Conservation (phyloP, 208 protist genomes). For the Trypanosoma brucei region DNA sequence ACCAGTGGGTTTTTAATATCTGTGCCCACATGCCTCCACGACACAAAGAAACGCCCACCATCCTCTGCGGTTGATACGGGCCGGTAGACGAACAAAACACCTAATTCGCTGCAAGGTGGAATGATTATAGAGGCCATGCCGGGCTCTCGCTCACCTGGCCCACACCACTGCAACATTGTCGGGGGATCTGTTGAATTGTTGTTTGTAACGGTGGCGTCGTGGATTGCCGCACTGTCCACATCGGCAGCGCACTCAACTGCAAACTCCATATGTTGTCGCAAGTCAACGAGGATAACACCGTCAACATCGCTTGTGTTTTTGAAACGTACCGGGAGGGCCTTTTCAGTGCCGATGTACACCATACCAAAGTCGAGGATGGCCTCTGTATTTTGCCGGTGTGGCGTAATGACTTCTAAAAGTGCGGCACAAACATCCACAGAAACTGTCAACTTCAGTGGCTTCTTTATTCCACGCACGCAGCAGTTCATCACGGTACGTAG, state of each 20-base stretch:
- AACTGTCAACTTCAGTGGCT: slow-evolving; percentile 60
- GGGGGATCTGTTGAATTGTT: slow-evolving; percentile 3
- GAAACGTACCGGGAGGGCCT: slow-evolving; percentile 47
- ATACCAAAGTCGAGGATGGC: slow-evolving; percentile 82
- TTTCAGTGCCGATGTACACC: slow-evolving; percentile 73
- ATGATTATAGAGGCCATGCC: slow-evolving; percentile 31
- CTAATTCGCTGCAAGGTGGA: slow-evolving; percentile 20
- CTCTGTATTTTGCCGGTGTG: slow-evolving; percentile 52
- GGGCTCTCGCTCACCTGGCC: slow-evolving; percentile 15
- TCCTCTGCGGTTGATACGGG: slow-evolving; percentile 7
- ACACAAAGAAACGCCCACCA: slow-evolving; percentile 38
- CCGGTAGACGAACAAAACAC: slow-evolving; percentile 30
- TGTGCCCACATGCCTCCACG: slow-evolving; percentile 68
- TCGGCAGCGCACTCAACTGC: slow-evolving; percentile 17
- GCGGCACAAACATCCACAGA: slow-evolving; percentile 67
- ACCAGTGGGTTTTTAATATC: slow-evolving; percentile 62
- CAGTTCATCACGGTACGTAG: slow-evolving; percentile 44
- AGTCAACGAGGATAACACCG: slow-evolving; percentile 75
- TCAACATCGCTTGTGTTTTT: slow-evolving; percentile 78
- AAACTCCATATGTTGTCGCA: slow-evolving; percentile 39
- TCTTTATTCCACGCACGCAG: slow-evolving; percentile 77
- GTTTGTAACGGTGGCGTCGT: not conserved
- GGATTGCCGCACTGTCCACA: slow-evolving; percentile 3
- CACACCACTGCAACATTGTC: slow-evolving; percentile 19
- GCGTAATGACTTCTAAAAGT: slow-evolving; percentile 44